phyloP scores from a whole-genome alignment of 2,329 filamentous ascomycete species.

The Neodidymelliopsis sp. region DNA sequence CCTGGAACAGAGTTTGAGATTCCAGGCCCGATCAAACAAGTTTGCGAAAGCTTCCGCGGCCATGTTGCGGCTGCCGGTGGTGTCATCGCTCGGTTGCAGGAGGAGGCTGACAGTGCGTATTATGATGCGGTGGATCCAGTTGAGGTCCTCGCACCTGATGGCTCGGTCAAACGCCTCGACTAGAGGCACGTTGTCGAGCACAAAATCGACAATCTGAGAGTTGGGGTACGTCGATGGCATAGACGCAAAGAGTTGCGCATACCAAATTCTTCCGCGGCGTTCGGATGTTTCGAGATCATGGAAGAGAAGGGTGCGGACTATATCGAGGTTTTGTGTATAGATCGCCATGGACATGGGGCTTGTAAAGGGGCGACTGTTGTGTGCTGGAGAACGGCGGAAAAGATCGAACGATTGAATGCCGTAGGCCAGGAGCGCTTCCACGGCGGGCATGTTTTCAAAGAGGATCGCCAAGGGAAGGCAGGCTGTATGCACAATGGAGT shows the following conservation, averaged over 20 bases:
- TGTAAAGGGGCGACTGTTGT: conserved; percentile 17
- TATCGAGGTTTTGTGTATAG: neutral
- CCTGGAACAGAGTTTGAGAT: conserved; percentile 8
- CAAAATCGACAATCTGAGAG: conserved; percentile 6
- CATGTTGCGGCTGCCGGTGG: conserved; percentile 1
- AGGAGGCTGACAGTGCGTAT: conserved; percentile 9
- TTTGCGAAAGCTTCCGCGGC: conserved; percentile 11
- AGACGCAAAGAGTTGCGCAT: conserved; percentile 14
- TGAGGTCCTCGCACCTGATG: conserved; percentile 12
- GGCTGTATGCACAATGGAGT: conserved; percentile 13
- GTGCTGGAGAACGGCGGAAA: conserved; percentile 12
- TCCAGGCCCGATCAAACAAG: conserved; percentile 14
- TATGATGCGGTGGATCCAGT: conserved; percentile 15
- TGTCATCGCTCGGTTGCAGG: neutral
- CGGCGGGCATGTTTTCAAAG: conserved; percentile 13
- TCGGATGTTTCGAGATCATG: conserved; percentile 8
- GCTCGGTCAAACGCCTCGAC: conserved; percentile 15
- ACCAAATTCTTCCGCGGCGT: conserved; percentile 15
- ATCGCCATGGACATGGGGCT: conserved; percentile 17
- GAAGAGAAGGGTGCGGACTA: conserved; percentile 8
- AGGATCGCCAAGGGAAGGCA: conserved; percentile 18
- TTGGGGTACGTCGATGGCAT: conserved; percentile 1
- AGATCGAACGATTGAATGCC: conserved; percentile 13
- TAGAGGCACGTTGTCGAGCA: conserved; percentile 17
- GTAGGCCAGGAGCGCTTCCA: conserved; percentile 12